Evolutionary conservation across 371 early-diverging fungal species (phyloP).

Genomic region (Saksenaea vasiformis): DNA sequence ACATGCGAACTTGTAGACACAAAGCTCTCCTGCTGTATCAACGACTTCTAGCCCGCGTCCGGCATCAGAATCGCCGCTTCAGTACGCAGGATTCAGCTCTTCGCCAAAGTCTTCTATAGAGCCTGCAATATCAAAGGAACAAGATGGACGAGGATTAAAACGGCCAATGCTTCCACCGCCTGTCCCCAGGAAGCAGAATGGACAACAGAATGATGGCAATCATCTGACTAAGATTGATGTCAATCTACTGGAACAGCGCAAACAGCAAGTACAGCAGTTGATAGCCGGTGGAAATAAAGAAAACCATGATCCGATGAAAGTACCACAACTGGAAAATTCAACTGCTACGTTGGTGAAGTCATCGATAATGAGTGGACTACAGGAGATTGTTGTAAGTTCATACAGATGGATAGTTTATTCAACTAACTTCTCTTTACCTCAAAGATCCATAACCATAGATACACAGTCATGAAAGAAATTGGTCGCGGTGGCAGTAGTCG

Average conservation of each 20-base stretch:
- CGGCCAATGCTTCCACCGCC: neutral
- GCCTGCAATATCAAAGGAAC: neutral
- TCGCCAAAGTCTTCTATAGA: neutral
- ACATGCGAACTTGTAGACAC: neutral
- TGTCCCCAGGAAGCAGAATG: neutral
- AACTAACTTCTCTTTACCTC: neutral
- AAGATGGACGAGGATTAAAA: neutral
- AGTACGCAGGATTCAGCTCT: neutral
- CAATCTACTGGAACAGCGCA: neutral
- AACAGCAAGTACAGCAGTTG: neutral
- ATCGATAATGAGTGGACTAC: neutral
- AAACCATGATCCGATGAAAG: neutral
- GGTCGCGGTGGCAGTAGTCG: conserved; percentile 90
- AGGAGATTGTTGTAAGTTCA: neutral
- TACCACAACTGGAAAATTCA: neutral
- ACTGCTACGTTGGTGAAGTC: neutral
- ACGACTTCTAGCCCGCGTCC: neutral
- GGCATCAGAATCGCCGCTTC: neutral
- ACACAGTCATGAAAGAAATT: conserved; percentile 59
- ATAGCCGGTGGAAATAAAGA: neutral
- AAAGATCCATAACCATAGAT: neutral
- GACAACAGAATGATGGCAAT: neutral
- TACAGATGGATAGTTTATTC: neutral
- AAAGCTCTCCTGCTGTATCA: neutral
- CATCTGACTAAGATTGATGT: neutral